Percentiles rank a stretch among this genome's conserved stretches.
Conservation (phyloP, 2,329 filamentous ascomycete species). For the Aspergillus texensis region DNA sequence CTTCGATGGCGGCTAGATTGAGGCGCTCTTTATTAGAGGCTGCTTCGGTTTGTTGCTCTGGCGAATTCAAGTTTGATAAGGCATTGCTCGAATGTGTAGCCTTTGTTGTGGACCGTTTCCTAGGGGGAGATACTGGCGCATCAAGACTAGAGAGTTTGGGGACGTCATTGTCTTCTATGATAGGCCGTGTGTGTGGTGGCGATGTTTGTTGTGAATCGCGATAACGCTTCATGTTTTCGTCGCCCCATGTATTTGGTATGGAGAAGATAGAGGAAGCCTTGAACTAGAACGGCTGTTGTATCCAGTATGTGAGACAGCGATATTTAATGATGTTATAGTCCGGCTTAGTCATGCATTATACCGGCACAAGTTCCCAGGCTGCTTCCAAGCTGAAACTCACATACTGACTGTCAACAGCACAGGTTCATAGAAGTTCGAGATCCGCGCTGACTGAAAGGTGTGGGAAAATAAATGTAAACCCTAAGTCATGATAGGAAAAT, state of each 20-base stretch:
- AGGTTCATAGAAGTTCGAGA: no score
- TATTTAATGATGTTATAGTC: neutral
- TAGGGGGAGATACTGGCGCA: constrained; percentile 34
- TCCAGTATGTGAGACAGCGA: neutral
- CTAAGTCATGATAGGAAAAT: no score
- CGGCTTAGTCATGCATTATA: neutral
- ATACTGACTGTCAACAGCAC: no score
- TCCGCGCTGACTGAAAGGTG: no score
- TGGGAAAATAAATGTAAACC: no score
- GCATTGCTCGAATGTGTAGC: neutral
- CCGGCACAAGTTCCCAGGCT: neutral
- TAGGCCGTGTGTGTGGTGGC: neutral
- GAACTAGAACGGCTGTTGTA: neutral
- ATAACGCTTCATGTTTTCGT: neutral
- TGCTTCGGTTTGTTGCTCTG: neutral
- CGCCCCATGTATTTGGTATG: neutral
- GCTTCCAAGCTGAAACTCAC: neutral
- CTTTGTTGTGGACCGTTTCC: constrained; percentile 8
- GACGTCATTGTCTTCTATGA: no score
- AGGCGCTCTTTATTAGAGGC: neutral
- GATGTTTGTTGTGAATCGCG: neutral
- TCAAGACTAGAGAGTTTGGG: constrained; percentile 21
- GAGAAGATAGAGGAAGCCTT: no score
- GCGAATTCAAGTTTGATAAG: no score
- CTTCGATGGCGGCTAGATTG: constrained; percentile 53